These are phyloP conservation scores for Ilyonectria robusta DNA, from an alignment of 2,329 filamentous ascomycete species.

Conservation along the genomic window DNA sequence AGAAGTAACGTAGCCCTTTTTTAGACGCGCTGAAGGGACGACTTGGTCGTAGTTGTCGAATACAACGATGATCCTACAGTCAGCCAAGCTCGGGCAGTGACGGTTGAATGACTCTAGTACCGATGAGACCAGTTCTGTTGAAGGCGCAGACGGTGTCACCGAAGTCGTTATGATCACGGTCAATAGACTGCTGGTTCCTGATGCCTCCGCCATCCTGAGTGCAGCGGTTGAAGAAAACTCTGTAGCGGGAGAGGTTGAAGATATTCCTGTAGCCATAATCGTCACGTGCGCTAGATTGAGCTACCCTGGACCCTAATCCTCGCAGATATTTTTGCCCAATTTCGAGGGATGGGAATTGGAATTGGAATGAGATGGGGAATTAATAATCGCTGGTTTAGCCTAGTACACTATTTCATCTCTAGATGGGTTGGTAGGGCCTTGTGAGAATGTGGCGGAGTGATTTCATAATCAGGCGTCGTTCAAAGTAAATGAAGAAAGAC, in stretches of 20 bases:
- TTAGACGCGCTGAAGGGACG: constrained; percentile 59
- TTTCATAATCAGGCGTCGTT: too few relatives aligned
- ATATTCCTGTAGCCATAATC: background rate
- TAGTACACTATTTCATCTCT: too few relatives aligned
- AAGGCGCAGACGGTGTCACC: constrained; percentile 67
- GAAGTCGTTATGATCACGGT: constrained; percentile 67
- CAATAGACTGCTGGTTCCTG: constrained; percentile 24
- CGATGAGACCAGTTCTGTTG: constrained; percentile 64
- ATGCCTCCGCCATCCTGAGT: constrained; percentile 28
- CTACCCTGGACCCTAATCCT: too few relatives aligned
- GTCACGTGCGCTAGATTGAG: background rate
- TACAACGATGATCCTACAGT: constrained; percentile 64
- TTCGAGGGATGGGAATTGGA: too few relatives aligned
- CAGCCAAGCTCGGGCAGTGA: constrained; percentile 58
- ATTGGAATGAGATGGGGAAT: too few relatives aligned
- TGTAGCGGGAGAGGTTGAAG: background rate
- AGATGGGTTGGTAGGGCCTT: too few relatives aligned
- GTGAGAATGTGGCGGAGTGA: too few relatives aligned
- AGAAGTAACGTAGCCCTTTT: constrained; percentile 66
- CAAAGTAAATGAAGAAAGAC: too few relatives aligned
- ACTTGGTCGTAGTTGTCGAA: constrained; percentile 68
- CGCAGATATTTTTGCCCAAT: too few relatives aligned
- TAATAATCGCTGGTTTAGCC: too few relatives aligned
- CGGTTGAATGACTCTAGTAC: constrained; percentile 61
- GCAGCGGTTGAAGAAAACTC: background rate